These are phyloP conservation scores for Saccharomycopsis synnaedendra DNA, from an alignment of 805 yeast species.

Conservation along the genomic window DNA sequence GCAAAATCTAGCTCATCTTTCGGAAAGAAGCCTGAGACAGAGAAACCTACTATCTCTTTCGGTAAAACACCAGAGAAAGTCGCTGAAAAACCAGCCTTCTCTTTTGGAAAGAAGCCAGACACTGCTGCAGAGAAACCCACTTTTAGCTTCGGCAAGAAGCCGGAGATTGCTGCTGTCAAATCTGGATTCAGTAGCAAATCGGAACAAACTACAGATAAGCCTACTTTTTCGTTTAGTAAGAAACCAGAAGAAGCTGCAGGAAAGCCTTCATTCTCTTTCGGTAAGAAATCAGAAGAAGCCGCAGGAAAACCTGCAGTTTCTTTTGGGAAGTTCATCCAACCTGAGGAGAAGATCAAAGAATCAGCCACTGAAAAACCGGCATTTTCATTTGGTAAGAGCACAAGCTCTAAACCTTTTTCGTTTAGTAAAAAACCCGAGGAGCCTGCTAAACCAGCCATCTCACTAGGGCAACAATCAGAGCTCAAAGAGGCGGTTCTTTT, in stretches of 20 bases:
- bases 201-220: background rate
- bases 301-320: background rate
- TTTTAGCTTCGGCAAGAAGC: background rate
- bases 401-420: background rate
- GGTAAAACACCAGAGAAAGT: no score
- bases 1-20: no score
- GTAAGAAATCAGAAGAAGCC: background rate
- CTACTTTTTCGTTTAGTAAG: background rate
- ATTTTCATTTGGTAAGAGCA: background rate
- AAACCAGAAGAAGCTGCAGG: background rate
- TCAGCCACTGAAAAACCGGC: background rate
- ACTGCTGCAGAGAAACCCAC: background rate
- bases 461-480: no score
- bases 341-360: background rate
- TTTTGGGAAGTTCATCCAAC: background rate
- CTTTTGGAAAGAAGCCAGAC: no score
- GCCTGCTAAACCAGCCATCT: background rate
- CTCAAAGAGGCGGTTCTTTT: no score
- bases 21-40: no score
- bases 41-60: no score
- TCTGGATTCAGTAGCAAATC: background rate
- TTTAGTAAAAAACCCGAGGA: background rate
- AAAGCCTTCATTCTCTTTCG: slow-evolving; percentile 2
- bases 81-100: no score
- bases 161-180: background rate